phyloP scores from a whole-genome alignment of 768 basidiomycete genomes.

The Candolleomyces aberdarensis region DNA sequence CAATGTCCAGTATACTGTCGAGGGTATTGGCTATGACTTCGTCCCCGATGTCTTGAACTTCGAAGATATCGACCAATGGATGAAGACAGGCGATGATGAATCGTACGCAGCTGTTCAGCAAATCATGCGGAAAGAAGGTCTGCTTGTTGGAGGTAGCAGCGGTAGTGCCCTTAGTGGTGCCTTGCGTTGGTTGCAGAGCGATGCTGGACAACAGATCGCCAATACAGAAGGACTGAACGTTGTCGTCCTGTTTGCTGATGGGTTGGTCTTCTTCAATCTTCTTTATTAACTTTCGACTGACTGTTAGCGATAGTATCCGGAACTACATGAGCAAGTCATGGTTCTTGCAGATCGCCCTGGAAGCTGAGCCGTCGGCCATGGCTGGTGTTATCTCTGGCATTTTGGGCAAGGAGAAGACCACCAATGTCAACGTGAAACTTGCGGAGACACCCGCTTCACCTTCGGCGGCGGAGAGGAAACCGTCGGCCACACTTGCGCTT shows the following conservation, averaged over 20 bases:
- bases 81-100: constrained; percentile 82
- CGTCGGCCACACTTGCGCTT: neutral
- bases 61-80: constrained; percentile 70
- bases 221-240: constrained; percentile 78
- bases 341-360: constrained; percentile 73
- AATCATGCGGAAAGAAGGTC: constrained; percentile 81
- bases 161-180: constrained; percentile 83
- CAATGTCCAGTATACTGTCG: constrained; percentile 62
- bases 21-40: constrained; percentile 98
- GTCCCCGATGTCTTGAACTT: constrained; percentile 84
- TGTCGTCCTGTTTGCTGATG: constrained; percentile 86
- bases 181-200: constrained; percentile 71
- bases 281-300: constrained; percentile 7
- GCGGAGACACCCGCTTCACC: neutral
- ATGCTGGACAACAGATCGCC: constrained; percentile 61
- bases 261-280: constrained; percentile 46
- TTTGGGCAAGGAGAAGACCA: constrained; percentile 14
- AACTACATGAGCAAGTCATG: constrained; percentile 95
- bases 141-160: constrained; percentile 91
- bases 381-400: constrained; percentile 41
- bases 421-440: neutral
- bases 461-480: neutral
- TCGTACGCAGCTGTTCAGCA: constrained; percentile 72
- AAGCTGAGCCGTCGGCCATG: constrained; percentile 51
- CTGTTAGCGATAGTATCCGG: constrained; percentile 54